These are phyloP conservation scores for Musa beccarii DNA, from an alignment of 176 grass and related monocot species.

Conservation along the genomic window DNA sequence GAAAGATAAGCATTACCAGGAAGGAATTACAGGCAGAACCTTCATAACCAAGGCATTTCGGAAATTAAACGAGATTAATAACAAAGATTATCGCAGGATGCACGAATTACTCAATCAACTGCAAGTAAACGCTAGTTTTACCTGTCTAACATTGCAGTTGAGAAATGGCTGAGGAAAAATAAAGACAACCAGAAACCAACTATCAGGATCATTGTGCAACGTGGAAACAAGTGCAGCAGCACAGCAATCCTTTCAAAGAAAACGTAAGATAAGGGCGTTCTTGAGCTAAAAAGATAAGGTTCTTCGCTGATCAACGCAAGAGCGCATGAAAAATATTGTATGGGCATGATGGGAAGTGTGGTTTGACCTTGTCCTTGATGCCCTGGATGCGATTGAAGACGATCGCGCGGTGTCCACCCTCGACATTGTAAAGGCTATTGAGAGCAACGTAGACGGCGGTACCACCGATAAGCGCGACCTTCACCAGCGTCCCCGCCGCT, in stretches of 20 bases:
- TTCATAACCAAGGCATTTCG: not conserved
- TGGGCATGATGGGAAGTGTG: too few relatives aligned
- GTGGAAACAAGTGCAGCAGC: too few relatives aligned
- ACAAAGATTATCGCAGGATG: not conserved
- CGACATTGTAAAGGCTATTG: slow-evolving; percentile 78
- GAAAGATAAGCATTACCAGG: not conserved
- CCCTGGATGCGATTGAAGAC: slow-evolving; percentile 84
- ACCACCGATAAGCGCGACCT: slow-evolving; percentile 47
- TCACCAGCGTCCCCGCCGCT: slow-evolving; percentile 23
- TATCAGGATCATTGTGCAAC: too few relatives aligned
- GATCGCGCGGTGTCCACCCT: slow-evolving; percentile 83
- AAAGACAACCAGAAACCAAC: too few relatives aligned
- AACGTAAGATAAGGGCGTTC: too few relatives aligned
- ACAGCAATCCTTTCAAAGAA: too few relatives aligned
- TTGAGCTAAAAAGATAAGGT: too few relatives aligned
- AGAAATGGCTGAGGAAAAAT: too few relatives aligned
- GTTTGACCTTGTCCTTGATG: slow-evolving; percentile 58
- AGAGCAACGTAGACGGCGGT: slow-evolving; percentile 30
- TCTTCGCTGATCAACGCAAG: not conserved
- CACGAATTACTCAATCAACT: not conserved
- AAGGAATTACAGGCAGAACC: not conserved
- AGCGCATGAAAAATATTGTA: too few relatives aligned
- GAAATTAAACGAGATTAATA: not conserved
- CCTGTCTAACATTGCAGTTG: too few relatives aligned
- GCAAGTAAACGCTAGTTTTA: too few relatives aligned